Evolutionary conservation across 768 basidiomycete species (phyloP).

Genomic region (Leucogyrophana mollusca): DNA sequence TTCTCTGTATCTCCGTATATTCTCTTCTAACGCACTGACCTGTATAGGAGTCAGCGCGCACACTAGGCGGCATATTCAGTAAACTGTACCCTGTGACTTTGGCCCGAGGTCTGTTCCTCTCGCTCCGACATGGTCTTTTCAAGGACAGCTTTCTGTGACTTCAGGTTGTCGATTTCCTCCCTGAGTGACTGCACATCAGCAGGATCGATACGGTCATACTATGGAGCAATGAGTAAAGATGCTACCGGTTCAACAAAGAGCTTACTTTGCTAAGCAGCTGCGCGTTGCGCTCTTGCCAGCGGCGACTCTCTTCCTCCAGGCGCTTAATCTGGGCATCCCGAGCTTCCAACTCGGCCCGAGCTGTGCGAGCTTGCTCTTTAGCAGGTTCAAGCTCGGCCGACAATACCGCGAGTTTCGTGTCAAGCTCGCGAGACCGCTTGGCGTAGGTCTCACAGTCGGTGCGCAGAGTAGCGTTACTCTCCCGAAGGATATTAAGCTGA

Average conservation of each 20-base stretch:
- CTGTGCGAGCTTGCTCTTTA: conserved; percentile 64
- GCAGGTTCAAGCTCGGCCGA: conserved; percentile 69
- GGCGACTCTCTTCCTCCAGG: conserved; percentile 72
- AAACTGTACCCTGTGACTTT: conserved; percentile 26
- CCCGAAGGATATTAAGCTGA: conserved; percentile 79
- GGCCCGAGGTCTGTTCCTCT: conserved; percentile 28
- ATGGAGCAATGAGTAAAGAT: conserved; percentile 4
- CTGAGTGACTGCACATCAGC: conserved; percentile 78
- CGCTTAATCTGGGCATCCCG: conserved; percentile 63
- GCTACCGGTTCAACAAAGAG: background rate
- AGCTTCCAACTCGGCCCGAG: conserved; percentile 74
- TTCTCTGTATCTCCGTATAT: conserved; percentile 35
- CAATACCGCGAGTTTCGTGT: conserved; percentile 56
- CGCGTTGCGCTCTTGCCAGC: conserved; percentile 83
- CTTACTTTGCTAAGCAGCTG: conserved; percentile 79
- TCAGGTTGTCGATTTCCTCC: conserved; percentile 62
- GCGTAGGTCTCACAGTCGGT: conserved; percentile 70
- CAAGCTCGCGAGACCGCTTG: conserved; percentile 68
- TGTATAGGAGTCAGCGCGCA: conserved; percentile 13
- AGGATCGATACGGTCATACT: conserved; percentile 90
- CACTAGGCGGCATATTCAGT: background rate
- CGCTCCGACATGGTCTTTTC: conserved; percentile 29
- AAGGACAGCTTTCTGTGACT: conserved; percentile 38
- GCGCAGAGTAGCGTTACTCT: conserved; percentile 85
- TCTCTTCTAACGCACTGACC: conserved; percentile 44